Percentiles rank a stretch among this genome's conserved stretches.
phyloP scores from a whole-genome alignment of 768 basidiomycete genomes.

The Serendipita indica region DNA sequence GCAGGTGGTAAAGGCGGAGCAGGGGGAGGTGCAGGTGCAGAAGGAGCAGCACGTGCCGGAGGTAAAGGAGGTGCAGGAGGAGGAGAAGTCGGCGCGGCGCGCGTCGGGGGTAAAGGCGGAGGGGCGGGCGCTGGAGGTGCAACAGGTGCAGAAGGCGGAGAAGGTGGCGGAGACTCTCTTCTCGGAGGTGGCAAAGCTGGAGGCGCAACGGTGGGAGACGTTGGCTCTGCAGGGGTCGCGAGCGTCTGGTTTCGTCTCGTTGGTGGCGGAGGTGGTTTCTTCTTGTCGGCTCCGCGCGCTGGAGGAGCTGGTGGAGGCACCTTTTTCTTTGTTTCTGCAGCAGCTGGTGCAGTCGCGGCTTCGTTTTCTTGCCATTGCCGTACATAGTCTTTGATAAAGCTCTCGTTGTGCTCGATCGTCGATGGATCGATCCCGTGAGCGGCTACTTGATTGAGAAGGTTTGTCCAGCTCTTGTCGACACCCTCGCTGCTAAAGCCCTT shows the following conservation, averaged over 20 bases:
- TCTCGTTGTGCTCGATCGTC: slow-evolving; percentile 60
- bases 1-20: slow-evolving; percentile 21
- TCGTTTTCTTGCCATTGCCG: slow-evolving; percentile 29
- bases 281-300: slow-evolving; percentile 24
- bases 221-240: slow-evolving; percentile 20
- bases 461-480: slow-evolving; percentile 82
- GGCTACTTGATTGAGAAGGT: slow-evolving; percentile 52
- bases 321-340: slow-evolving; percentile 22
- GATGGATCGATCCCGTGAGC: slow-evolving; percentile 49
- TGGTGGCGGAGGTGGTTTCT: slow-evolving; percentile 29
- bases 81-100: slow-evolving; percentile 19
- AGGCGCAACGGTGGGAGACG: slow-evolving; percentile 34
- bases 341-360: slow-evolving; percentile 13
- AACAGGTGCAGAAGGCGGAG: too few relatives aligned
- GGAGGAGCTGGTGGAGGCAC: slow-evolving; percentile 23
- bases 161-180: slow-evolving; percentile 35
- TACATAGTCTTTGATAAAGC: slow-evolving; percentile 79
- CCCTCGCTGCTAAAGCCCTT: slow-evolving; percentile 74
- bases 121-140: slow-evolving; percentile 30
- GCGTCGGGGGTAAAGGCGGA: slow-evolving; percentile 23
- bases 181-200: slow-evolving; percentile 22
- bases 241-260: slow-evolving; percentile 19
- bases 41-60: slow-evolving; percentile 2
- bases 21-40: slow-evolving; percentile 20
- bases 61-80: slow-evolving; percentile 21